Evolutionary conservation across 1,284 basidiomycete genomes (phyloP).

Genomic region (Mycena citricolor): DNA sequence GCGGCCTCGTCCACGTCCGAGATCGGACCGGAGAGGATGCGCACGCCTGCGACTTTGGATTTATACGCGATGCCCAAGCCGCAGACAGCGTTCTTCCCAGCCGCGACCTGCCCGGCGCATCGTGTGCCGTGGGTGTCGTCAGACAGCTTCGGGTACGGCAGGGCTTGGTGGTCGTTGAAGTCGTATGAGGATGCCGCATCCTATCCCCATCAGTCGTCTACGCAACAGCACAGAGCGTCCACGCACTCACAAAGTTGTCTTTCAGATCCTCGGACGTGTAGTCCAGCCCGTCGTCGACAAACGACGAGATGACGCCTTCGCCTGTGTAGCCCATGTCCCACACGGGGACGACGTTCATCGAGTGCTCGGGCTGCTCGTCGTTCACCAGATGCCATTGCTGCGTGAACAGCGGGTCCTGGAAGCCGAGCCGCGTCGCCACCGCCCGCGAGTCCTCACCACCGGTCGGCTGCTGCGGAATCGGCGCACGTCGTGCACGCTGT

Average conservation of each 20-base stretch:
- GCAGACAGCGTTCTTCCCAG: constrained; percentile 92
- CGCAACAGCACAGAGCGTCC: constrained; percentile 2
- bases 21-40: constrained; percentile 96
- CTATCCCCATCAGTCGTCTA: constrained; percentile 40
- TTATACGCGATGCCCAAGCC: constrained; percentile 94
- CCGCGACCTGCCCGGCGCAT: constrained; percentile 96
- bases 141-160: constrained; percentile 84
- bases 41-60: constrained; percentile 89
- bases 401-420: constrained; percentile 83
- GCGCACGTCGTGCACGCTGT: constrained; percentile 67
- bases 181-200: constrained; percentile 91
- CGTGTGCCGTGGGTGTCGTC: constrained; percentile 98
- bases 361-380: constrained; percentile 69
- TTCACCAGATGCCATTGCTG: constrained; percentile 94
- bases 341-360: constrained; percentile 83
- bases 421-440: constrained; percentile 63
- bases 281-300: constrained; percentile 97
- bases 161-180: constrained; percentile 90
- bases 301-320: constrained; percentile 81
- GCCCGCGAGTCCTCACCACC: constrained; percentile 38
- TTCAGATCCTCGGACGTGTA: constrained; percentile 86
- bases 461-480: constrained; percentile 32
- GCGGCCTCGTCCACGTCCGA: constrained; percentile 98
- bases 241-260: constrained; percentile 82
- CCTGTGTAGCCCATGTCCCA: constrained; percentile 88